Evolutionary conservation across 2,329 filamentous ascomycete species (phyloP).

Genomic region (Rasamsonia emersonii): DNA sequence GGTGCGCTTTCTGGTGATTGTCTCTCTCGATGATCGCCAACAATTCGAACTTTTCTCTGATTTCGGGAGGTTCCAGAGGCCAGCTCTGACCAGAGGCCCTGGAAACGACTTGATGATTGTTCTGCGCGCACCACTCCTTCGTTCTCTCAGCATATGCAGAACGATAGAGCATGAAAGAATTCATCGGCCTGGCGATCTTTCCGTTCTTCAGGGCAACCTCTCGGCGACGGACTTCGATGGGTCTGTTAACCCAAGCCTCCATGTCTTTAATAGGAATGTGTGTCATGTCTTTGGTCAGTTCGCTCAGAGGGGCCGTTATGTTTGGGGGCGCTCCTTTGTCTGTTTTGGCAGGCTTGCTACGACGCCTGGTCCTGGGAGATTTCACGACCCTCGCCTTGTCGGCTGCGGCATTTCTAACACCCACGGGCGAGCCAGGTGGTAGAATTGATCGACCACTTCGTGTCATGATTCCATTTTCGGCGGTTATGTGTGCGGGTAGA

Average conservation of each 20-base stretch:
- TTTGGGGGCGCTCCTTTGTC: conserved; percentile 7
- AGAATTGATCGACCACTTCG: conserved; percentile 8
- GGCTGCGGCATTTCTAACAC: conserved; percentile 3
- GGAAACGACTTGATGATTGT: conserved; percentile 91
- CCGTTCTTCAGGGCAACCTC: conserved; percentile 66
- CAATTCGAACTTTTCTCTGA: conserved; percentile 67
- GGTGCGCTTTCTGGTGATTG: conserved; percentile 79
- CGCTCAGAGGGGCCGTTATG: conserved; percentile 14
- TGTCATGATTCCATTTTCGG: conserved; percentile 8
- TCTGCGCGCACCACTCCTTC: conserved; percentile 70
- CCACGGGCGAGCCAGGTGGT: conserved; percentile 3
- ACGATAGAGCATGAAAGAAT: conserved; percentile 96
- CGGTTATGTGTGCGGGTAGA: neutral
- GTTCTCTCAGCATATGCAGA: conserved; percentile 84
- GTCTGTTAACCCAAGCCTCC: conserved; percentile 66
- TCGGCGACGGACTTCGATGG: conserved; percentile 53
- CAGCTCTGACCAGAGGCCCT: conserved; percentile 80
- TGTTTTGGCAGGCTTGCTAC: conserved; percentile 8
- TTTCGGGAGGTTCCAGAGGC: conserved; percentile 64
- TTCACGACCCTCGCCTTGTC: conserved; percentile 13
- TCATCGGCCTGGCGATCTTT: conserved; percentile 87
- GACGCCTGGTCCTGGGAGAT: conserved; percentile 12
- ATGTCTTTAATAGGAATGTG: conserved; percentile 65
- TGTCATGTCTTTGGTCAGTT: conserved; percentile 12
- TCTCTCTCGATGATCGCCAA: conserved; percentile 72